phyloP scores from a whole-genome alignment of 2,329 filamentous ascomycete species.

The Pyrenochaeta sp. region DNA sequence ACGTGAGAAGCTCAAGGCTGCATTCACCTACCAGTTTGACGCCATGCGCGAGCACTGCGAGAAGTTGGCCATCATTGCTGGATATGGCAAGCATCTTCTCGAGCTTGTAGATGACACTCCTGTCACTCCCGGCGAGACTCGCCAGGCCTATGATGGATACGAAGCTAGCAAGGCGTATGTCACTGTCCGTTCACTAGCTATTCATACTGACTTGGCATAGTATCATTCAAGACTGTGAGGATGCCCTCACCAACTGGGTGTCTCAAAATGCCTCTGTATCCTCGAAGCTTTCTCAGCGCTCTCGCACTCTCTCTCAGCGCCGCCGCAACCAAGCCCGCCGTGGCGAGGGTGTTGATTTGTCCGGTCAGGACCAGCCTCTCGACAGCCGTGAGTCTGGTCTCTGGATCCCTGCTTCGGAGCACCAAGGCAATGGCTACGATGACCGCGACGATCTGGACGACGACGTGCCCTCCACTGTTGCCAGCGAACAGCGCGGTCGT shows the following conservation, averaged over 20 bases:
- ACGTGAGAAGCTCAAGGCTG: slow-evolving; percentile 98
- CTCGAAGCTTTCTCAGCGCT: slow-evolving; percentile 84
- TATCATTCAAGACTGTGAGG: slow-evolving; percentile 99
- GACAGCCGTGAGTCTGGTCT: slow-evolving; percentile 74
- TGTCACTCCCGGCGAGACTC: slow-evolving; percentile 95
- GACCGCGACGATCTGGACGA: slow-evolving; percentile 70
- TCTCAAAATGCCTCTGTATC: slow-evolving; percentile 86
- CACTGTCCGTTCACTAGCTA: not conserved
- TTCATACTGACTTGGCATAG: slow-evolving; percentile 49
- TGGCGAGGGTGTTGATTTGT: slow-evolving; percentile 79
- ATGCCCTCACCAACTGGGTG: slow-evolving; percentile 97
- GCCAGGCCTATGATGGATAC: slow-evolving; percentile 95
- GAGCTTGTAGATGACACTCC: slow-evolving; percentile 96
- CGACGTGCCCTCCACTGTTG: slow-evolving; percentile 55
- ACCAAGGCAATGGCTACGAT: slow-evolving; percentile 68
- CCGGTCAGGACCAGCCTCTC: slow-evolving; percentile 80
- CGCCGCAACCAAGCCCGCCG: slow-evolving; percentile 70
- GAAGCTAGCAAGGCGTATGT: slow-evolving; percentile 87
- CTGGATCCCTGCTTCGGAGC: slow-evolving; percentile 80
- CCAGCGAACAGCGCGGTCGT: slow-evolving; percentile 54
- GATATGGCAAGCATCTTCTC: slow-evolving; percentile 97
- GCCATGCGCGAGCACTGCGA: slow-evolving; percentile 96
- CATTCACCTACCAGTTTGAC: slow-evolving; percentile 98
- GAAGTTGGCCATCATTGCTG: slow-evolving; percentile 97
- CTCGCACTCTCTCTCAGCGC: slow-evolving; percentile 86